Base-by-base conservation (phyloP, 768 basidiomycete genomes). In the Lenzites betulinus region DNA sequence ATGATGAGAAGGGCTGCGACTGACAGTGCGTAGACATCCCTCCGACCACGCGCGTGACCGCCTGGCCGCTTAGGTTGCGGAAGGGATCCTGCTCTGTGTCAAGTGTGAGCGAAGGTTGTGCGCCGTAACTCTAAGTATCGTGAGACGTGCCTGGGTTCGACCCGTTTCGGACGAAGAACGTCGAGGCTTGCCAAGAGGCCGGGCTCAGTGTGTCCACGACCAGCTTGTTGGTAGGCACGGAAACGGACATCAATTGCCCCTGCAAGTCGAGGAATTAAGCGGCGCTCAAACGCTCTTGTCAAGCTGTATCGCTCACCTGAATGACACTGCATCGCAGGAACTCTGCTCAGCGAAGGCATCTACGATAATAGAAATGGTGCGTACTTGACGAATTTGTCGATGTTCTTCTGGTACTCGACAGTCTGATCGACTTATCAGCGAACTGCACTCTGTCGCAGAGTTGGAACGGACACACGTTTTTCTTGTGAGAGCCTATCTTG, bases 401-500 rank as follows among this genome's bases (percentile, higher is more conserved):
- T 72, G 54, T 74, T 71, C 62, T 74, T 74, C 60, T 74, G 73
- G 48, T 67, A 74, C 36, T 66, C 69, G n/a, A 74, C 23, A 20
- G 36, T 52, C 51, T 52, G 39, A 2, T 2, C 6, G 16, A n/a
- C 23, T 4, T 23, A 15, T 52, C 39, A 52, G 51, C 22, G 9
- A 12, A 16, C 30, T 9, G 36, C 3, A 28, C 20, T 18, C 9
- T 18, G 11, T 7, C 13, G 36, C 7, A 3, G 35, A 20, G 2
- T 8, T 20, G 8, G 1, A 1, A 15, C 6, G 15, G 7, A 28
- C 51, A 67, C 38, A 70, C 69, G 42, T 74, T 74, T 66, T 74
- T 74, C 69, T 74, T 69, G 55, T 74, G 73, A 22, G 60, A 59
- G 8, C 59, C 66, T 44, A 52, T 52, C 25, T 41, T 41, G 0